phyloP scores from a whole-genome alignment of 352 stramenopile species.

The Globisporangium cederbergense region DNA sequence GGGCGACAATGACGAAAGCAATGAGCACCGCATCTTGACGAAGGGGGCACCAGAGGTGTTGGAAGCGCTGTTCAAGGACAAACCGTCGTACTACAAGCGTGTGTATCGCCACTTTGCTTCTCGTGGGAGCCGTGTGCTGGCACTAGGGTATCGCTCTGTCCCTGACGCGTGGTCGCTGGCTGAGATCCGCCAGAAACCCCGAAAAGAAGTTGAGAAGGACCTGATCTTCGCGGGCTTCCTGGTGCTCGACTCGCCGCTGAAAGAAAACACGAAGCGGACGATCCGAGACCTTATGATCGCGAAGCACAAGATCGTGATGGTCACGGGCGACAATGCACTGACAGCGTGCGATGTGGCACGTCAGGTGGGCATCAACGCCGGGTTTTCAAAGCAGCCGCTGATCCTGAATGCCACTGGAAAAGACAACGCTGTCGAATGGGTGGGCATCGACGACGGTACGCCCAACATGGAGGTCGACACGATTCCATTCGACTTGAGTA shows the following conservation, averaged over 20 bases:
- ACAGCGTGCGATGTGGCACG: conserved; percentile 92
- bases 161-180: conserved; percentile 28
- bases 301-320: conserved; percentile 88
- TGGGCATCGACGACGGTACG: conserved; percentile 23
- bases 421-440: conserved; percentile 23
- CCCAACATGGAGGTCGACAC: conserved; percentile 10
- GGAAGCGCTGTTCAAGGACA: conserved; percentile 60
- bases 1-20: conserved; percentile 28
- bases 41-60: conserved; percentile 95
- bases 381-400: conserved; percentile 20
- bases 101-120: conserved; percentile 44
- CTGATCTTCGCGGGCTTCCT: conserved; percentile 92
- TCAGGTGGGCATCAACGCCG: conserved; percentile 72
- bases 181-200: conserved; percentile 21
- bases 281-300: conserved; percentile 79
- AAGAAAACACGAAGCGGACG: conserved; percentile 83
- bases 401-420: conserved; percentile 18
- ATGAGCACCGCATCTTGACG: conserved; percentile 56
- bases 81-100: conserved; percentile 60
- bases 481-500: conserved; percentile 19
- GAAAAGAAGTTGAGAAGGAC: conserved; percentile 70
- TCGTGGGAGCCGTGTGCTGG: conserved; percentile 74
- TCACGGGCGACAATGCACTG: conserved; percentile 93
- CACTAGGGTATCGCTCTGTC: conserved; percentile 74
- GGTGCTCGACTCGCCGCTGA: conserved; percentile 92